Base-by-base conservation (phyloP, 2,329 filamentous ascomycete genomes). In the Microdochium paspali region DNA sequence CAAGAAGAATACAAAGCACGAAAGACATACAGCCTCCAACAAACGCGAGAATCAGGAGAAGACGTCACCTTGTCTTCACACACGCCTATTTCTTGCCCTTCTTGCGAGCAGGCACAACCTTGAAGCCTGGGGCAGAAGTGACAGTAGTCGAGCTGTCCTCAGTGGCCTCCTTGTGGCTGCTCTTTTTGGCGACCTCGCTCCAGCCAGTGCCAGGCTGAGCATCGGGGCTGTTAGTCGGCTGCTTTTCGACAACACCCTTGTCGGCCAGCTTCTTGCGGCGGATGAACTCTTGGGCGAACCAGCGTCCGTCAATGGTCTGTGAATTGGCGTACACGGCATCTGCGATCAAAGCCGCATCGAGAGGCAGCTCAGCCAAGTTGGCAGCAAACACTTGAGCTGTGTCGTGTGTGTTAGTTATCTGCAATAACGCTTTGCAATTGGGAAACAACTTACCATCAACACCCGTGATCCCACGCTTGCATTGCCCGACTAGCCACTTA, bases 171-270 rank as follows among this genome's bases (percentile, higher is more conserved):
- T 71, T 73, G 44, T 71, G 69, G 47, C 70, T 68, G 44, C 86
- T 85, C 75, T 96, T 96, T 82, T 97, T 97, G 1, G 93, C 93
- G 46, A 98, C 93, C 69, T 97, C 93, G 57, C 78, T 95, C 93
- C 93, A 98, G 20, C 91, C 91, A 40, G 66, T 65, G 53, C 70
- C 68, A 23, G 60, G 66, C 44, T 72, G 70, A 4, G 59, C 66
- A 53, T 64, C 71, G 51, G 57, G 65, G 48, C 60, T 74, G 45
- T 69, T 74, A 44, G 77, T 73, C 15, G 80, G 74, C 47, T 86
- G 79, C 58, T 87, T 84, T 63, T 90, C 86, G 18, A 95, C 74
- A 2, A 96, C 79, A 32, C 93, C 93, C 71, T 90, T 93, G 56
- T 97, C 91, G 1, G 93, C 91, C 1, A 94, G 79, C 74, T 87